phyloP scores from a whole-genome alignment of 2,329 filamentous ascomycete species.

The Trichoderma aggressivum region DNA sequence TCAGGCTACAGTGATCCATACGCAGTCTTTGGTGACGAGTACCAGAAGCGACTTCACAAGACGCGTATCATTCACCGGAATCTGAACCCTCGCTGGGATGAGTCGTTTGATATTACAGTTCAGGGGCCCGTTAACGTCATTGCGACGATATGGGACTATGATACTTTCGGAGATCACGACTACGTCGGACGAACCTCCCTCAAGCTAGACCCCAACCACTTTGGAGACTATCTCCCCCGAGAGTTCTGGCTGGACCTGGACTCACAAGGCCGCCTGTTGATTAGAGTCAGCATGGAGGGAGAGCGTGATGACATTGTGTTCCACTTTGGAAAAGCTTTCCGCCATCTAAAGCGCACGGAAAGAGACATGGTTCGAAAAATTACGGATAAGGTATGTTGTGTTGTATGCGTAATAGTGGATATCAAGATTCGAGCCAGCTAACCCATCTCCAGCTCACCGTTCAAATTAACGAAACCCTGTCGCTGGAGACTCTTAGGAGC shows the following conservation, averaged over 20 bases:
- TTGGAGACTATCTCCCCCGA: slow-evolving; percentile 89
- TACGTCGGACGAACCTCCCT: slow-evolving; percentile 95
- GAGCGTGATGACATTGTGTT: slow-evolving; percentile 98
- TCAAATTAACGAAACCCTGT: slow-evolving; percentile 88
- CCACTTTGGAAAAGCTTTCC: slow-evolving; percentile 95
- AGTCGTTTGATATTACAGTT: slow-evolving; percentile 93
- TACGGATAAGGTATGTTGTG: slow-evolving; percentile 77
- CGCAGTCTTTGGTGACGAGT: slow-evolving; percentile 94
- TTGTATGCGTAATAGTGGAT: not conserved
- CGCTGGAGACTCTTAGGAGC: slow-evolving; percentile 71
- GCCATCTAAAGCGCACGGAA: slow-evolving; percentile 90
- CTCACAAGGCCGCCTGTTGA: slow-evolving; percentile 83
- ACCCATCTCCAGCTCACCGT: slow-evolving; percentile 66
- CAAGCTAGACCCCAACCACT: slow-evolving; percentile 96
- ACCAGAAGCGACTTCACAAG: slow-evolving; percentile 93
- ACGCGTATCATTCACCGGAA: slow-evolving; percentile 88
- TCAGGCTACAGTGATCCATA: slow-evolving; percentile 95
- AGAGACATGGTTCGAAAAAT: slow-evolving; percentile 97
- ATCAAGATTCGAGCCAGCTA: not conserved
- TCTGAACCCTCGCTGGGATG: slow-evolving; percentile 94
- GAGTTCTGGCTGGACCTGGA: slow-evolving; percentile 98
- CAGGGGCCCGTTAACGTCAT: slow-evolving; percentile 89
- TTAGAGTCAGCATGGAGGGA: slow-evolving; percentile 97
- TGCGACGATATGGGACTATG: slow-evolving; percentile 97
- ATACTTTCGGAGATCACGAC: slow-evolving; percentile 94